Evolutionary conservation across 1,284 basidiomycete species (phyloP).

Genomic region (Peniophora sp.): DNA sequence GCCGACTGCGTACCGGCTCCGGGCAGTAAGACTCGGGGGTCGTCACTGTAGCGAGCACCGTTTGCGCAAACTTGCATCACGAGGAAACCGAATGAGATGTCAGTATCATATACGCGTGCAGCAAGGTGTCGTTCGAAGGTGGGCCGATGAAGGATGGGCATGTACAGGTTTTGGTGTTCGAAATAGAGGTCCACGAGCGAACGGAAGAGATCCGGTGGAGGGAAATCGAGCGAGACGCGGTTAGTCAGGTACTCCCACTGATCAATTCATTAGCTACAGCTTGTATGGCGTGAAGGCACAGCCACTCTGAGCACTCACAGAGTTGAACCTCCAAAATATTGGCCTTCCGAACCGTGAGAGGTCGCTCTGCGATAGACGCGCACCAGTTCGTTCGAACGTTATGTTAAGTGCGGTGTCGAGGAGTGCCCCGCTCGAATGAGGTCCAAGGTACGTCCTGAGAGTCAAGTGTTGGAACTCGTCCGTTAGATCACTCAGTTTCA

Average conservation of each 20-base stretch:
- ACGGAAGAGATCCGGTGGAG: conserved; percentile 50
- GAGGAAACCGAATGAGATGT: conserved; percentile 59
- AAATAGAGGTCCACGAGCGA: conserved; percentile 68
- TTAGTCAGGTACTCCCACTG: background rate
- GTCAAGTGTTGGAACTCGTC: too few relatives aligned
- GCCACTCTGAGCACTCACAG: background rate
- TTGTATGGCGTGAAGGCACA: background rate
- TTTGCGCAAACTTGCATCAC: conserved; percentile 71
- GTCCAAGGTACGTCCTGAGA: too few relatives aligned
- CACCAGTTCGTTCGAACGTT: background rate
- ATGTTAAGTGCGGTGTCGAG: background rate
- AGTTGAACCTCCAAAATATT: background rate
- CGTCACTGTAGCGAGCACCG: conserved; percentile 60
- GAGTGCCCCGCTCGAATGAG: background rate
- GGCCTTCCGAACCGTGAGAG: background rate
- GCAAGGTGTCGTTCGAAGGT: conserved; percentile 58
- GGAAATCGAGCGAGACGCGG: conserved; percentile 26
- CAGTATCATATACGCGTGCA: conserved; percentile 47
- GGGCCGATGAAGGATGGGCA: conserved; percentile 71
- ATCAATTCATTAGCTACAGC: background rate
- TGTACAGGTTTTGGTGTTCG: conserved; percentile 43
- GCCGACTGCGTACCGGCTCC: conserved; percentile 44
- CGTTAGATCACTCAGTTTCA: too few relatives aligned
- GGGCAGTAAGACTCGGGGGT: conserved; percentile 52
- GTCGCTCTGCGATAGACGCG: background rate